phyloP scores from a whole-genome alignment of 2,329 filamentous ascomycete genomes.

The Catunica adiposa region DNA sequence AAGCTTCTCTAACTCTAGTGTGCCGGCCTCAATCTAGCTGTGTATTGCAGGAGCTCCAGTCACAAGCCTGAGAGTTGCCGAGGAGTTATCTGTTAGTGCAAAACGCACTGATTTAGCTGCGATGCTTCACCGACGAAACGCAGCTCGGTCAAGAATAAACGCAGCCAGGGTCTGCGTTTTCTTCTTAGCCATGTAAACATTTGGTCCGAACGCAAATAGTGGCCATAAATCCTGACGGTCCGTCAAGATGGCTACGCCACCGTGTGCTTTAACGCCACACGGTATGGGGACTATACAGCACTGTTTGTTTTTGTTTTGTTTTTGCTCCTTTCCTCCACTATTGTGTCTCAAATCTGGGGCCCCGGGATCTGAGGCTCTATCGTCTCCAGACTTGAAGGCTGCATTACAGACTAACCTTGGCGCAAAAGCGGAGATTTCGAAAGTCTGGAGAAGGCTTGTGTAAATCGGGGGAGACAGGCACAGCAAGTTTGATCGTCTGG shows the following conservation, averaged over 20 bases:
- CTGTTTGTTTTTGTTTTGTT: not conserved
- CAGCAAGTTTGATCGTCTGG: not conserved
- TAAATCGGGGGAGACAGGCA: not conserved
- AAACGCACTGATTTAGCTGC: not conserved
- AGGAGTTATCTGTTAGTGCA: slow-evolving; percentile 9
- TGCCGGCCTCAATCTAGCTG: not conserved
- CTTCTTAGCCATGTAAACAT: not conserved
- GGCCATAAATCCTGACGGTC: not conserved
- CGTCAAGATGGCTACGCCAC: too few species aligned
- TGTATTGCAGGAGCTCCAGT: not conserved
- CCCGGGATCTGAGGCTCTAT: slow-evolving; percentile 1
- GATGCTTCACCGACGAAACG: not conserved
- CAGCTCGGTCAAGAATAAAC: not conserved
- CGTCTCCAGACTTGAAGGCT: not conserved
- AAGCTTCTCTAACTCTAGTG: not conserved
- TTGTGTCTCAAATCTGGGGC: slow-evolving; percentile 4
- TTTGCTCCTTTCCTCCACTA: not conserved
- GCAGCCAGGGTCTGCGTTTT: not conserved
- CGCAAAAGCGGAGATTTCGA: not conserved
- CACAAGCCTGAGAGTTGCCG: slow-evolving; percentile 1
- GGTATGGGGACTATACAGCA: not conserved
- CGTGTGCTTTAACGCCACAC: too few species aligned
- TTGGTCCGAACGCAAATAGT: too few species aligned
- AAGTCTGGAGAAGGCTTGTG: not conserved
- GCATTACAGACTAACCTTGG: not conserved